These are phyloP conservation scores for Candida ipomoeae DNA, from an alignment of 805 yeast species.

Conservation along the genomic window DNA sequence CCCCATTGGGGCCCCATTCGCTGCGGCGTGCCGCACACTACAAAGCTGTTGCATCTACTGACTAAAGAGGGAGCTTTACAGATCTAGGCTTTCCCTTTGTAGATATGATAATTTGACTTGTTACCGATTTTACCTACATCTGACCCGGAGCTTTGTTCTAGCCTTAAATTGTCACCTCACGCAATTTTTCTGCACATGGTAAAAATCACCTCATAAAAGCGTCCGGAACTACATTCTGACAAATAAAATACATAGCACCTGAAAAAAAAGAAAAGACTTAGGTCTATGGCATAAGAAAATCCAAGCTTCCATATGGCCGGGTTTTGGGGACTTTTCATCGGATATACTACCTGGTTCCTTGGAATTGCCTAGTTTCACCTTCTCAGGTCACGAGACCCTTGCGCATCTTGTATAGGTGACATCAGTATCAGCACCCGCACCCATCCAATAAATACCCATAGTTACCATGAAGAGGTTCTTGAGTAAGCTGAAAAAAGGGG, in stretches of 20 bases:
- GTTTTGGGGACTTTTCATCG: background rate
- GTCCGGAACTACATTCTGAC: too few relatives aligned
- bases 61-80: background rate
- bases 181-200: constrained; percentile 1
- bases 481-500: constrained; percentile 11
- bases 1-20: background rate
- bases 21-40: background rate
- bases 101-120: background rate
- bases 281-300: background rate
- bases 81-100: background rate
- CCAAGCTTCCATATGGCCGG: too few relatives aligned
- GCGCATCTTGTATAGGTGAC: background rate
- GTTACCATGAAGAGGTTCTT: constrained; percentile 13
- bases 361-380: background rate
- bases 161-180: background rate
- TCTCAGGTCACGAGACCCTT: background rate
- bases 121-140: too few relatives aligned
- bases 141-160: too few relatives aligned
- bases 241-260: background rate
- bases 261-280: background rate
- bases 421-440: background rate
- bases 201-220: background rate
- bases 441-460: too few relatives aligned
- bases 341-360: background rate
- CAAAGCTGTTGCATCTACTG: background rate